A percentile compares a stretch with the other conserved stretches of the same genome.
phyloP scores from a whole-genome alignment of 495 filamentous ascomycete genomes.

The Talaromyces thailandensis region DNA sequence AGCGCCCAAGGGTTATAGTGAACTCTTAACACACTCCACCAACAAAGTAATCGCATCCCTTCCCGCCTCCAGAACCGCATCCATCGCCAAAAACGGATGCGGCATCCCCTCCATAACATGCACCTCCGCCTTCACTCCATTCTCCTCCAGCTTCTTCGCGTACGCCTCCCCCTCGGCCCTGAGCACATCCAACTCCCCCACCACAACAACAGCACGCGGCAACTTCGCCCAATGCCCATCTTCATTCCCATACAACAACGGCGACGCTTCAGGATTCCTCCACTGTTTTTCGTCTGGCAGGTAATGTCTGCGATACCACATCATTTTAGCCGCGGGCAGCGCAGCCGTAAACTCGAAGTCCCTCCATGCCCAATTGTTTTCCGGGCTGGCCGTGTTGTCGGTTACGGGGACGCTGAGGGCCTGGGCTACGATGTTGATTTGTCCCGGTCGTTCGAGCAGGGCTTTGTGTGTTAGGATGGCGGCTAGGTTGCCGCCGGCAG shows the following conservation, averaged over 20 bases:
- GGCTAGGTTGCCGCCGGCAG: constrained; percentile 47
- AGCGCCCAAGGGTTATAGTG: not conserved
- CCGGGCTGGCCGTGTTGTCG: constrained; percentile 43
- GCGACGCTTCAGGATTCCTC: constrained; percentile 44
- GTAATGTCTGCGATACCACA: constrained; percentile 51
- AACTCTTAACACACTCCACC: constrained; percentile 37
- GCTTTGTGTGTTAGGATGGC: constrained; percentile 47
- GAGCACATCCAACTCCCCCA: constrained; percentile 48
- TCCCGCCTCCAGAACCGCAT: constrained; percentile 43
- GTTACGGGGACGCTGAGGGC: constrained; percentile 50
- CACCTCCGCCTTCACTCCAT: constrained; percentile 44
- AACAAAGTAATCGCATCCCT: constrained; percentile 44
- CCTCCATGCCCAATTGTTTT: constrained; percentile 37
- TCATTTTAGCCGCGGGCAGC: constrained; percentile 45
- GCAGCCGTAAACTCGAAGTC: constrained; percentile 41
- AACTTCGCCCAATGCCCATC: constrained; percentile 29
- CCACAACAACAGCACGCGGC: constrained; percentile 43
- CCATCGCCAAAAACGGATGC: constrained; percentile 56
- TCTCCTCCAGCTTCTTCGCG: constrained; percentile 35
- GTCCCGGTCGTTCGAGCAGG: constrained; percentile 17
- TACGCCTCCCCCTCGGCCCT: constrained; percentile 43
- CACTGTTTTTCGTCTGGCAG: constrained; percentile 36
- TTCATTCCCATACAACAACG: constrained; percentile 39
- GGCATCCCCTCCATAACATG: constrained; percentile 52
- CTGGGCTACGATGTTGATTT: constrained; percentile 37